Percentiles rank a stretch among this genome's conserved stretches.
phyloP scores from a whole-genome alignment of 1,284 basidiomycete genomes.

The Leucoagaricus sp. region DNA sequence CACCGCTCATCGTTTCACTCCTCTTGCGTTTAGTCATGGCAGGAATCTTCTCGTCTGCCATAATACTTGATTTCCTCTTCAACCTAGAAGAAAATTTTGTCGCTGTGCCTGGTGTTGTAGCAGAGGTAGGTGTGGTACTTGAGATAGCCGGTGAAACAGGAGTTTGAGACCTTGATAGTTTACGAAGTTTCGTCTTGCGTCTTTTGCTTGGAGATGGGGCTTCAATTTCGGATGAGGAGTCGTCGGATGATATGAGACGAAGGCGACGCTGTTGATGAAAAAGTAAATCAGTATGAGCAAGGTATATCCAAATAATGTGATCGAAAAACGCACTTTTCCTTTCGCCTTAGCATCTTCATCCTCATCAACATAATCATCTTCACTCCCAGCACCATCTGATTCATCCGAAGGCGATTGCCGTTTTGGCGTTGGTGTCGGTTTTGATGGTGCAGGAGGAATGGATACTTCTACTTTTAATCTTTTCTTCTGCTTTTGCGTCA shows the following conservation, averaged over 20 bases:
- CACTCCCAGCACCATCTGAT: conserved; percentile 57
- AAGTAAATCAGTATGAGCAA: conserved; percentile 12
- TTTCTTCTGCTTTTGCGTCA: conserved; percentile 13
- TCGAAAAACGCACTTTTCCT: conserved; percentile 46
- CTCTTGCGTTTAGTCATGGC: conserved; percentile 50
- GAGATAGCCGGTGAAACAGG: conserved; percentile 24
- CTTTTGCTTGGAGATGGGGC: conserved; percentile 31
- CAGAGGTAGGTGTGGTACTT: too few relatives aligned
- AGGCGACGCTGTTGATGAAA: conserved; percentile 21
- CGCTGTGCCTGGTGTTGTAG: conserved; percentile 4
- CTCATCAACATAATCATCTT: conserved; percentile 69
- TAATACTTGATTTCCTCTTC: conserved; percentile 32
- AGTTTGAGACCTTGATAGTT: conserved; percentile 29
- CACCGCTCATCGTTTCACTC: conserved; percentile 26
- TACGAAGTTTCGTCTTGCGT: conserved; percentile 29
- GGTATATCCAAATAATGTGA: background rate
- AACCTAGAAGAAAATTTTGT: conserved; percentile 14
- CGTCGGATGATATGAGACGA: conserved; percentile 13
- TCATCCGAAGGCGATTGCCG: conserved; percentile 37
- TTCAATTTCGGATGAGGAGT: conserved; percentile 45
- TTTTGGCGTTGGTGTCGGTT: too few relatives aligned
- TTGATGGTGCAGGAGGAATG: conserved; percentile 18
- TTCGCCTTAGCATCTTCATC: conserved; percentile 26
- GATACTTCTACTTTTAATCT: conserved; percentile 18
- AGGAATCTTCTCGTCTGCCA: conserved; percentile 6